Evolutionary conservation across 108 stramenopile genomes (phyloP).

Genomic region (Phaeodactylum tricornutum): DNA sequence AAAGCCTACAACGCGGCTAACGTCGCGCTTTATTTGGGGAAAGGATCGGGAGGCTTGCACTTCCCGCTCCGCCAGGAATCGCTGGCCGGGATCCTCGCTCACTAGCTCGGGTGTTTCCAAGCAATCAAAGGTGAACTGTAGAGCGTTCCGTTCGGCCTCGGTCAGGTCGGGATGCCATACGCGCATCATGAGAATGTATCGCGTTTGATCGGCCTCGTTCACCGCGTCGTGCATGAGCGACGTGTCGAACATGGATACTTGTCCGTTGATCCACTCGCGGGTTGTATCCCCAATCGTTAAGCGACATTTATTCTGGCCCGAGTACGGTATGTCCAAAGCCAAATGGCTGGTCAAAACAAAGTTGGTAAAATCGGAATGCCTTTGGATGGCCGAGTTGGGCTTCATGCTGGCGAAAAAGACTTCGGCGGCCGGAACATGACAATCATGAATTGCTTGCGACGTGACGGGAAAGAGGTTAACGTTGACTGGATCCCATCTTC

Average conservation of each 20-base stretch:
- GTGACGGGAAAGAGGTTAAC: slow-evolving; percentile 76
- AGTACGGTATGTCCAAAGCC: slow-evolving; percentile 69
- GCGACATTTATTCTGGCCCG: slow-evolving; percentile 64
- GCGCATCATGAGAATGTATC: slow-evolving; percentile 86
- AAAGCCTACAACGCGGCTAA: too few relatives aligned
- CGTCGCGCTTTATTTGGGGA: not conserved
- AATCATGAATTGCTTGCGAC: slow-evolving; percentile 44
- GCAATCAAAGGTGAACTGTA: slow-evolving; percentile 85
- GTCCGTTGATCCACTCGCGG: slow-evolving; percentile 76
- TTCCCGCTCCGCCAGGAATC: slow-evolving; percentile 34
- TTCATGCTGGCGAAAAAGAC: slow-evolving; percentile 88
- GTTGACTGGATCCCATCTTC: slow-evolving; percentile 79
- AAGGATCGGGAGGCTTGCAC: slow-evolving; percentile 17
- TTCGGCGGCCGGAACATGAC: slow-evolving; percentile 73
- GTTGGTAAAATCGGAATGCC: slow-evolving; percentile 73
- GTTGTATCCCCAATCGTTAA: slow-evolving; percentile 72
- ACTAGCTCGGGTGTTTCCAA: slow-evolving; percentile 60
- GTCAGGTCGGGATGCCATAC: slow-evolving; percentile 93
- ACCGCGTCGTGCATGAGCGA: slow-evolving; percentile 81
- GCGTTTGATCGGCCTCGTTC: slow-evolving; percentile 70
- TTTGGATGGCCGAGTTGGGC: slow-evolving; percentile 40
- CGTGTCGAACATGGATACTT: slow-evolving; percentile 77
- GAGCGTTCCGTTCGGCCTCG: slow-evolving; percentile 54
- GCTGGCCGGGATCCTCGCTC: slow-evolving; percentile 31
- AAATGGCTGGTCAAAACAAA: slow-evolving; percentile 88